Evolutionary conservation across 1,284 basidiomycete species (phyloP).

Genomic region (Naganishia sp.): DNA sequence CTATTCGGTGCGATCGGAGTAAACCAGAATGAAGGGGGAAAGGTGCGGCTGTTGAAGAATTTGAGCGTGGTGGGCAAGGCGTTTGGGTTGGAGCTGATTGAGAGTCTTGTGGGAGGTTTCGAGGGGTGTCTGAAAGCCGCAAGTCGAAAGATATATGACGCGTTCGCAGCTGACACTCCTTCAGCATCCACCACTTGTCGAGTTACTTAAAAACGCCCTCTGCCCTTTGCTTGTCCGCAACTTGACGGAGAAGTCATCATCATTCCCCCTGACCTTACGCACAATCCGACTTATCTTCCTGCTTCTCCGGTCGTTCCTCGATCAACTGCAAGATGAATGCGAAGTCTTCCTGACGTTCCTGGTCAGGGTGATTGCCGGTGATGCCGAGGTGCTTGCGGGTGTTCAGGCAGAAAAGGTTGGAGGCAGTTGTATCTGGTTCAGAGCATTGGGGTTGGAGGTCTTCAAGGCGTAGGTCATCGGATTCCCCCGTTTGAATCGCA

Average conservation of each 20-base stretch:
- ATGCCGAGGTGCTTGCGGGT: constrained; percentile 15
- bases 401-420: constrained; percentile 39
- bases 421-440: constrained; percentile 67
- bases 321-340: constrained; percentile 69
- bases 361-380: constrained; percentile 52
- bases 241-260: constrained; percentile 70
- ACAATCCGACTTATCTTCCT: constrained; percentile 91
- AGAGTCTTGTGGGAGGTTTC: constrained; percentile 95
- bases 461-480: constrained; percentile 67
- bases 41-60: constrained; percentile 79
- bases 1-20: constrained; percentile 36
- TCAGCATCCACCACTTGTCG: constrained; percentile 77
- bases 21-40: constrained; percentile 50
- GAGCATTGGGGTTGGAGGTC: constrained; percentile 87
- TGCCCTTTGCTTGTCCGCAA: constrained; percentile 85
- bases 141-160: constrained; percentile 32
- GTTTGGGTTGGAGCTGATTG: constrained; percentile 91
- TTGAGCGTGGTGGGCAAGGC: constrained; percentile 86
- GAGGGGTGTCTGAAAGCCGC: constrained; percentile 82
- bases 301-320: constrained; percentile 85
- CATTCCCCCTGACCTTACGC: constrained; percentile 85
- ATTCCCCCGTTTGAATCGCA: not conserved
- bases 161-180: not conserved
- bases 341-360: constrained; percentile 48
- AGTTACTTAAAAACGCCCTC: constrained; percentile 81